A percentile compares a stretch with the other conserved stretches of the same genome.
Evolutionary conservation across 805 yeast genomes (phyloP).

Genomic region (Maudiozyma bulderi): DNA sequence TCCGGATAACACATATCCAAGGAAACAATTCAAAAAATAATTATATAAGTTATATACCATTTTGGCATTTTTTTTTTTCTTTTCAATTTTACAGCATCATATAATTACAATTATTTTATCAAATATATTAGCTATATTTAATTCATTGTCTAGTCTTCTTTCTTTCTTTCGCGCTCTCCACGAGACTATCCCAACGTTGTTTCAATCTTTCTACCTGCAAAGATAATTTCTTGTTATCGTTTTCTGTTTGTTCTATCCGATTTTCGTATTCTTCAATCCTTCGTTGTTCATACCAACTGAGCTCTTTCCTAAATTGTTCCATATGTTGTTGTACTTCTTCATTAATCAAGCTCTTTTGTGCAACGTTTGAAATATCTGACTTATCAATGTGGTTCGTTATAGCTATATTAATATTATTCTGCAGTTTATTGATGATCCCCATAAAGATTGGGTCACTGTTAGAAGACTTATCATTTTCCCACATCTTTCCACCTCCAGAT

Average conservation of each 20-base stretch:
- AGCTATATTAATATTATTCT: conserved; percentile 8
- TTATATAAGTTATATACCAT: too few relatives aligned
- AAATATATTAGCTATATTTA: too few relatives aligned
- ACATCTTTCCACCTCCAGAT: conserved; percentile 7
- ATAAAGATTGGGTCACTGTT: neutral
- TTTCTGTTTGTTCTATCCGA: conserved; percentile 29
- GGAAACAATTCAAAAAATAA: too few relatives aligned
- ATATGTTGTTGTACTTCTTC: conserved; percentile 5
- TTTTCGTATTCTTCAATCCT: conserved; percentile 29
- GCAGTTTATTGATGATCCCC: conserved; percentile 11
- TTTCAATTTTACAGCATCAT: too few relatives aligned
- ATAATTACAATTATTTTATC: too few relatives aligned
- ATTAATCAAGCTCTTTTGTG: neutral
- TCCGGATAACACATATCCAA: too few relatives aligned
- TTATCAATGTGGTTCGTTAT: neutral
- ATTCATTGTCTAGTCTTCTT: conserved; percentile 25
- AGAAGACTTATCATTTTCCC: conserved; percentile 5
- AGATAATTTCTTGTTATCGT: conserved; percentile 38
- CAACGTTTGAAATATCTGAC: neutral
- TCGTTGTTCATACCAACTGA: conserved; percentile 31
- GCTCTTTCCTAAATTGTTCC: conserved; percentile 29
- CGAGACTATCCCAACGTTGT: conserved; percentile 57
- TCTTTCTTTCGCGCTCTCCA: conserved; percentile 54
- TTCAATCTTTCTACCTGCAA: conserved; percentile 43
- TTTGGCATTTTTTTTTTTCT: too few relatives aligned